Evolutionary conservation across 345 rosid species (phyloP), one percentile per base, ranked within the genome.

Genomic region (Acer negundo): DNA sequence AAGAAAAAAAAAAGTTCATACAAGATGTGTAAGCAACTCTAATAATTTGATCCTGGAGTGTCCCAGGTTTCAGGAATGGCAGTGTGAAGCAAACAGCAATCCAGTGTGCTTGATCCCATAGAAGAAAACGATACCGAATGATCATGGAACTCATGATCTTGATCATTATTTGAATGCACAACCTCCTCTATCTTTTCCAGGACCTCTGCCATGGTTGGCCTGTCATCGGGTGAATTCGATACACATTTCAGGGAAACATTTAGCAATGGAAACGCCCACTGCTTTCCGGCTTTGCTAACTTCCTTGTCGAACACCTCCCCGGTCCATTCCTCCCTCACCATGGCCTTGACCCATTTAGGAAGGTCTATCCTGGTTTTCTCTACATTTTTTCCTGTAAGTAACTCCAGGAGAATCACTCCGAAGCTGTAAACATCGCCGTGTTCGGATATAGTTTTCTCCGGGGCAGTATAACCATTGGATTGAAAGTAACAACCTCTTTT

Each of bases 301-400:
- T 87, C 90, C 84, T 81, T 87, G 80, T 89, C 92, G 22, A 90
- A 89, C 28, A 89, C 92, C 74, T 91, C 95, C 7, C 91, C 93
- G 0, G 93, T 89, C 95, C 95, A 91, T 80, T 91, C 93, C 75
- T 91, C 93, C 67, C 89, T 85, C 42, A 89, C 93, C 88, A 83
- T 86, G 49, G 89, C 83, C 71, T 80, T 85, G 16, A 87, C 95
- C 93, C 95, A 89, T n/a, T 84, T 85, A 1, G 91, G 90, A 51
- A 91, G 91, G 74, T 89, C 88, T 51, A 87, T 80, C 35, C 88
- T 85, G 2, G 75, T 89, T 63, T 78, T 88, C 47, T 89, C 89
- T 4, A 86, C 88, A 0, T 79, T 68, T 82, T 89, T 91, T 12
- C 90, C 89, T 0, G 91, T 89, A 19, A 91, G 85, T 5, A 91